Evolutionary conservation across 352 stramenopile genomes (phyloP).

Genomic region (Globisporangium takayamanum): DNA sequence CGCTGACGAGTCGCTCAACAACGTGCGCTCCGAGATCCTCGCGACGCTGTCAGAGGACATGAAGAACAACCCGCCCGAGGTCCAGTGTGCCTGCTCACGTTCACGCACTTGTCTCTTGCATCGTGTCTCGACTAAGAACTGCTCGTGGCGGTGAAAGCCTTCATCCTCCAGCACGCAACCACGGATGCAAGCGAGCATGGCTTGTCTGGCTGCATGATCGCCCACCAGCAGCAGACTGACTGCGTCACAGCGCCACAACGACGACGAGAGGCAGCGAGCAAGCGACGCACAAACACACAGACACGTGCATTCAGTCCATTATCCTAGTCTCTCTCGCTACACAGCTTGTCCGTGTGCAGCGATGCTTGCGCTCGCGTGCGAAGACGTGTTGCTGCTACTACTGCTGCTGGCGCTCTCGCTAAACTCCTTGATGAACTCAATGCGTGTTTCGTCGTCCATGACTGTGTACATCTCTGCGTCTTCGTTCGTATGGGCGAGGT

Average conservation of each 20-base stretch:
- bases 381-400: too few species aligned
- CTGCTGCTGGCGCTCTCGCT: background rate
- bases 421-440: conserved; percentile 49
- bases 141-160: too few species aligned
- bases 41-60: conserved; percentile 57
- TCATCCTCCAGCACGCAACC: too few species aligned
- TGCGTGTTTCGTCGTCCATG: conserved; percentile 38
- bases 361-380: too few species aligned
- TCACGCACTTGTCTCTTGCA: background rate
- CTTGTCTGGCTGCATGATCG: too few species aligned
- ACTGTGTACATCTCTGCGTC: conserved; percentile 41
- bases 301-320: too few species aligned
- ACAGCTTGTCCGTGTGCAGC: too few species aligned
- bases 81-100: conserved; percentile 5
- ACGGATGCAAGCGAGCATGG: too few species aligned
- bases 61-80: conserved; percentile 55
- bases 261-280: background rate
- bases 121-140: background rate
- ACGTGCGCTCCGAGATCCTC: conserved; percentile 74
- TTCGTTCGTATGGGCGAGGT: conserved; percentile 24
- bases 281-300: too few species aligned
- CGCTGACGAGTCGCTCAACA: conserved; percentile 70
- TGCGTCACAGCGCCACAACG: too few species aligned
- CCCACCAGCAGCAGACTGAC: too few species aligned
- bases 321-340: too few species aligned